A percentile compares a stretch with the other conserved stretches of the same genome.
These are phyloP conservation scores for Morella rubra DNA, from an alignment of 306 rosid genomes.

Conservation along the genomic window DNA sequence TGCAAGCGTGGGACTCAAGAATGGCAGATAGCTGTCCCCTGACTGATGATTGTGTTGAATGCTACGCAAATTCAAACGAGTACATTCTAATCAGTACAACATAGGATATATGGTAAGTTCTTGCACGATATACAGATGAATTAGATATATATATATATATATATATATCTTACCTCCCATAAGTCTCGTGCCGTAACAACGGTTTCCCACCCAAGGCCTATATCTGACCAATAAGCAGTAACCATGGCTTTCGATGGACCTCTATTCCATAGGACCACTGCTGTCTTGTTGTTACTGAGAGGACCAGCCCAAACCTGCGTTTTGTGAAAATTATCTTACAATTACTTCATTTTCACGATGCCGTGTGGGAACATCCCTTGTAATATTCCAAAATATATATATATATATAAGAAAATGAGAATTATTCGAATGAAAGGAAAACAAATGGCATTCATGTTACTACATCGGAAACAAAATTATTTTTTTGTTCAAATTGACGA, in stretches of 20 bases:
- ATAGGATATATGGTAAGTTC: too few relatives aligned
- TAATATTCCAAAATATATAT: too few relatives aligned
- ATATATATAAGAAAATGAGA: too few relatives aligned
- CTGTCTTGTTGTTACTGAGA: constrained; percentile 46
- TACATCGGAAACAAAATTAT: too few relatives aligned
- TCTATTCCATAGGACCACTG: constrained; percentile 67
- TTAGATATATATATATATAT: too few relatives aligned
- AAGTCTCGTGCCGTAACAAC: constrained; percentile 52
- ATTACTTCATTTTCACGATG: not conserved
- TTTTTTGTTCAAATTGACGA: too few relatives aligned
- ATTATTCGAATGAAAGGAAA: too few relatives aligned
- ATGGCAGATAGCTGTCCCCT: constrained; percentile 37
- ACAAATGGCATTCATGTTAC: too few relatives aligned
- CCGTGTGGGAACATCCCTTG: too few relatives aligned
- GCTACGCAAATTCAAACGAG: constrained; percentile 42
- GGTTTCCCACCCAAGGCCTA: constrained; percentile 45
- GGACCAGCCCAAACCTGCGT: constrained; percentile 80
- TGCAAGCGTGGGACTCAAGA: constrained; percentile 63
- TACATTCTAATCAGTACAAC: not conserved
- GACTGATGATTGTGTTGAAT: constrained; percentile 44
- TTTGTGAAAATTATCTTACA: not conserved
- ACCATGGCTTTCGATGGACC: constrained; percentile 46
- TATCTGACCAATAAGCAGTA: constrained; percentile 61
- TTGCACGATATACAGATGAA: too few relatives aligned
- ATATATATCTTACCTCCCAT: constrained; percentile 56